These are phyloP conservation scores for Chaetothyriales sp. DNA, from an alignment of 2,329 filamentous ascomycete species.

Conservation along the genomic window DNA sequence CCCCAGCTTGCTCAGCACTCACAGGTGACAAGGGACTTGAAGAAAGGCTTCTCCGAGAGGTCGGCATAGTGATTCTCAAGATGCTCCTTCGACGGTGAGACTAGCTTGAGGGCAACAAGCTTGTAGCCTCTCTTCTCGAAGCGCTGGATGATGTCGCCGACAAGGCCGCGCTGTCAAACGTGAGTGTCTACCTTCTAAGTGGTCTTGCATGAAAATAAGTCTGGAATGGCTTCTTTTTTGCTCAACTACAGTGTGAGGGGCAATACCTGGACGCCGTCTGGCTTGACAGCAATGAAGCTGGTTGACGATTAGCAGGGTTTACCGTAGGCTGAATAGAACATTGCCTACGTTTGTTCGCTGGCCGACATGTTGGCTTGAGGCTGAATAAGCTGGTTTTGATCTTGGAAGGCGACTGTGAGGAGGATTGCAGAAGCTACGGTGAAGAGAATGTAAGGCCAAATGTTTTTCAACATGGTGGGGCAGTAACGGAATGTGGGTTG, in stretches of 20 bases:
- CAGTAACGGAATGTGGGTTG: constrained; percentile 4
- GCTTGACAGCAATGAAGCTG: constrained; percentile 99
- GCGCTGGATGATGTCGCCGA: constrained; percentile 93
- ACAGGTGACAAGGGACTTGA: constrained; percentile 86
- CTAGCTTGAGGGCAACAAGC: constrained; percentile 94
- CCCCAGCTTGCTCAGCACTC: constrained; percentile 26
- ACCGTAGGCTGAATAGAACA: constrained; percentile 12
- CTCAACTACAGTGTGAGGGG: neutral
- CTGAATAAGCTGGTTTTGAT: constrained; percentile 21
- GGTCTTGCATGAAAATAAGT: too few relatives aligned
- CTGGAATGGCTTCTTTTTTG: too few relatives aligned
- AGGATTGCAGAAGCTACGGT: constrained; percentile 17
- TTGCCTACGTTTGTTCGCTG: constrained; percentile 72
- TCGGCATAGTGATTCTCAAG: constrained; percentile 97
- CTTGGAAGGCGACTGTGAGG: constrained; percentile 15
- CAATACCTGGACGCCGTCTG: constrained; percentile 92
- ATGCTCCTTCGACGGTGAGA: constrained; percentile 77
- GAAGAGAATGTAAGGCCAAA: constrained; percentile 12
- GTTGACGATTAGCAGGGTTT: constrained; percentile 22
- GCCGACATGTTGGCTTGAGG: constrained; percentile 44
- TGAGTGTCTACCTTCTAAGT: constrained; percentile 2
- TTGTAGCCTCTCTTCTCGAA: constrained; percentile 99
- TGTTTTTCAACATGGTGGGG: constrained; percentile 7
- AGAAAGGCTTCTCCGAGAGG: constrained; percentile 89
- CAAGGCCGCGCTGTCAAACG: constrained; percentile 66